Evolutionary conservation across 2,329 filamentous ascomycete genomes (phyloP).

Genomic region (Fusarium papillatum): DNA sequence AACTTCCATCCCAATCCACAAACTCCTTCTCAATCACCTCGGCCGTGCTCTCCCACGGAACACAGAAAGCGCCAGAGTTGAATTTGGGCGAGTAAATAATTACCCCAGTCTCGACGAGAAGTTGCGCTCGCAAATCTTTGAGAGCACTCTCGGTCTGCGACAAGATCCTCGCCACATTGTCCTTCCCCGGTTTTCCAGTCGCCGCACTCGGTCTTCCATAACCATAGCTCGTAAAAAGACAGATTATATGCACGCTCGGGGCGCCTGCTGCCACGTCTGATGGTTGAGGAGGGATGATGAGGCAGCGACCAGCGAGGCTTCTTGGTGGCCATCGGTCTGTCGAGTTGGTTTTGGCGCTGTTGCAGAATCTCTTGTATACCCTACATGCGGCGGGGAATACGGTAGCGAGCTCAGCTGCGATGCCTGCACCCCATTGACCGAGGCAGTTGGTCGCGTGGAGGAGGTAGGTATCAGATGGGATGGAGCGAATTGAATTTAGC

Average conservation of each 20-base stretch:
- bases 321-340: slow-evolving; percentile 29
- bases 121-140: slow-evolving; percentile 16
- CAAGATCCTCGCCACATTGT: slow-evolving; percentile 22
- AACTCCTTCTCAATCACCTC: slow-evolving; percentile 32
- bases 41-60: slow-evolving; percentile 30
- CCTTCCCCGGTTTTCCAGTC: slow-evolving; percentile 32
- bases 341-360: slow-evolving; percentile 23
- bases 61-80: slow-evolving; percentile 34
- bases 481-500: slow-evolving; percentile 26
- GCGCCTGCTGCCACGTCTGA: slow-evolving; percentile 36
- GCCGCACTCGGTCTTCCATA: slow-evolving; percentile 26
- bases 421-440: slow-evolving; percentile 46
- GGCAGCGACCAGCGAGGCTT: slow-evolving; percentile 42
- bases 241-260: slow-evolving; percentile 34
- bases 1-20: slow-evolving; percentile 19
- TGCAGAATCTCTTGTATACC: slow-evolving; percentile 43
- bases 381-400: slow-evolving; percentile 44
- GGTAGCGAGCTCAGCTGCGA: slow-evolving; percentile 43
- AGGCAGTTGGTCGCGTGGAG: slow-evolving; percentile 50
- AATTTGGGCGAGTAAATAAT: slow-evolving; percentile 37
- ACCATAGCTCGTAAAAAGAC: slow-evolving; percentile 36
- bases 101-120: not conserved
- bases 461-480: slow-evolving; percentile 37
- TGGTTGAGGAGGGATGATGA: slow-evolving; percentile 46
- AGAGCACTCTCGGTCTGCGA: slow-evolving; percentile 30